Evolutionary conservation across 129 eudicot species (phyloP), one percentile per base, ranked within the genome.

Genomic region (Ambrosia trifida): DNA sequence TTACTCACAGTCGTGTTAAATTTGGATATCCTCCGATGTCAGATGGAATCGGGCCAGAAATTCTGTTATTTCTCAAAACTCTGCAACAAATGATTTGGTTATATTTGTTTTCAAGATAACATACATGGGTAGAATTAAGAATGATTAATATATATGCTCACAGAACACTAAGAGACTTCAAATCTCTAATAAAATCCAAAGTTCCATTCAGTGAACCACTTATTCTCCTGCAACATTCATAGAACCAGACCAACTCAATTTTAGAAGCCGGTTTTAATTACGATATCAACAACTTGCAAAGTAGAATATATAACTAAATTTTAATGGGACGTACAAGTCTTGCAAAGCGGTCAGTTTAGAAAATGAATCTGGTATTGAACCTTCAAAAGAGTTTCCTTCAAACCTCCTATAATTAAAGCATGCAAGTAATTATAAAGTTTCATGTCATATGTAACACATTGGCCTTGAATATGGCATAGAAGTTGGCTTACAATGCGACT

Each of bases 331-430:
- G 78, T 80, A 91, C 97, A 91, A 72, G 3, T 81, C 87, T 20
- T 41, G 56, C 84, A 88, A 69, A 40, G 73, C 45, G 46, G 86
- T 83, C 66, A 91, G 74, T 46, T 28, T 78, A 78, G 91, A 83
- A 82, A 89, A 79, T 9, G 88, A 31, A 63, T 77, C 17, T 66
- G 96, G 95, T 81, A 89, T 86, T 43, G 91, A 83, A 72, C 98
- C 98, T 72, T 79, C 79, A 60, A 92, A 85, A 61, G 96, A 74
- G 72, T 84, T 89, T 66, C 98, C 98, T 67, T 92, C 83, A 10
- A 91, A 68, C 88, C 90, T 84, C 81, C 97, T 91, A 80, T 49
- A 51, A 72, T 61, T 60, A n/a, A 40, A 56, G 11, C n/a, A 45
- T 40, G 20, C 35, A 51, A 58, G 1, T 46, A n/a, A 28, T 43